Base-by-base conservation (phyloP, 2,329 filamentous ascomycete species). In the Scleromitrula shiraiana region DNA sequence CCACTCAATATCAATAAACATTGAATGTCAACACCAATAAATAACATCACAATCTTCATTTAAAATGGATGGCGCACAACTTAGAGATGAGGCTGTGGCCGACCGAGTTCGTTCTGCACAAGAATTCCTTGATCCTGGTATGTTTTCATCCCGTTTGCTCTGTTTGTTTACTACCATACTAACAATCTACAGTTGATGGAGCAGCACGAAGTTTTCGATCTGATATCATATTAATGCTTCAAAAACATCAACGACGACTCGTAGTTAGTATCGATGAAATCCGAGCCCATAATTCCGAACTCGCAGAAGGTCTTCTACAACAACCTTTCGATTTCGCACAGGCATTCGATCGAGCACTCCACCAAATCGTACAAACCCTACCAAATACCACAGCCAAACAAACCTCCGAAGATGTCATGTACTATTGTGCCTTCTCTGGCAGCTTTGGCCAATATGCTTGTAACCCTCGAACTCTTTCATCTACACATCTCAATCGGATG, bases 401-500 rank as follows among this genome's bases (percentile, higher is more conserved):
- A 66, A 82, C 80, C 1, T 77, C 80, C 36, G 81, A 85, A 24
- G 90, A 96, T 64, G 80, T 82, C 35, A 75, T 88, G 59, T 98
- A 95, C 70, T 97, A 98, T 66, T 96, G 93, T 63, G 93, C 93
- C n/a, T 97, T 88, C 71, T 81, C 91, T 47, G 93, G 93, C 56
- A 95, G 88, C 64, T 98, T 98, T 64, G 93, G 94, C 56, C 83
- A 96, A 64, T 93, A 88, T 65, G 78, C 90, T 10, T 96, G 90
- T 76, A 98, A 96, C 62, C 93, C 93, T 33, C 81, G 93, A 57
- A 97, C 93, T 0, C 71, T 98, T 24, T 88, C 88, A 42, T 96
- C 91, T 2, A 76, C 81, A 33, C 87, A 95, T 61, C 77, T 98
- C 49, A 98, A 98, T 67, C 83, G 87, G 62, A 96, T 98, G 90